These are phyloP conservation scores for Gillenia trifoliata DNA, from an alignment of 306 rosid species.

Conservation along the genomic window DNA sequence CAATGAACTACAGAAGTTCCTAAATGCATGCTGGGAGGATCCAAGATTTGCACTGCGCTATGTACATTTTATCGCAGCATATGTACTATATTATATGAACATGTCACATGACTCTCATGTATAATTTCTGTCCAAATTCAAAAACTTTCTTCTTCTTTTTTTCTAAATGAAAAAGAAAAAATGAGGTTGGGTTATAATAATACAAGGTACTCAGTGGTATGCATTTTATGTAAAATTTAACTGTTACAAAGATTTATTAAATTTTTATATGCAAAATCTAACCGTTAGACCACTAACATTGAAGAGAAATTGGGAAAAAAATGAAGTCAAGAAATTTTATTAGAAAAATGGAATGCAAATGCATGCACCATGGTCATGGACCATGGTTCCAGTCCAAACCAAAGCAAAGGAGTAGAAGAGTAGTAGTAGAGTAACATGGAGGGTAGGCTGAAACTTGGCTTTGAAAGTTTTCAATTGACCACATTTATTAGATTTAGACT, in stretches of 20 bases:
- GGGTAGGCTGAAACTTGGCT: background rate
- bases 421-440: background rate
- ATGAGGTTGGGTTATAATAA: too few species aligned
- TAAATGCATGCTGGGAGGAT: background rate
- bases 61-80: background rate
- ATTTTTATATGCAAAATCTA: too few species aligned
- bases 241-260: background rate
- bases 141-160: background rate
- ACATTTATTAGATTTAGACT: background rate
- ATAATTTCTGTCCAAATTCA: background rate
- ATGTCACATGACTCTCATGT: background rate
- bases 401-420: too few species aligned
- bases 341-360: too few species aligned
- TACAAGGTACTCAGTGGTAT: too few species aligned
- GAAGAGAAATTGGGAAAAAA: too few species aligned
- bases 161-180: background rate
- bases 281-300: too few species aligned
- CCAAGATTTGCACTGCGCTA: background rate
- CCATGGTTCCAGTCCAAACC: too few species aligned
- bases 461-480: background rate
- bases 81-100: background rate
- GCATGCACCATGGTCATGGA: too few species aligned
- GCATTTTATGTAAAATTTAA: too few species aligned
- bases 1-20: background rate
- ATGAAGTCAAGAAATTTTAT: background rate